These are phyloP conservation scores for Canavalia gladiata DNA, from an alignment of 306 rosid species.

Conservation along the genomic window DNA sequence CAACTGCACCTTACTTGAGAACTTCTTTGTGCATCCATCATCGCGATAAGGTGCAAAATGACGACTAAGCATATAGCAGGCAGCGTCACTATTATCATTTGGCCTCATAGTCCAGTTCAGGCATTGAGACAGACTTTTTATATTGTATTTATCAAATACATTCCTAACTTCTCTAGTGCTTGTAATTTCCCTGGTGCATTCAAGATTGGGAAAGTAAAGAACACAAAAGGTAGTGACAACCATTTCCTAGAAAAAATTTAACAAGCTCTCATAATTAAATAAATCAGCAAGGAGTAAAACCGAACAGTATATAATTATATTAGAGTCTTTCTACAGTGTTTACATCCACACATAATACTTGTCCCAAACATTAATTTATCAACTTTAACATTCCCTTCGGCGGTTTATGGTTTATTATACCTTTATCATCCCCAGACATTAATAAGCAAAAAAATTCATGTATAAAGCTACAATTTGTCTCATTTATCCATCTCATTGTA, in stretches of 20 bases:
- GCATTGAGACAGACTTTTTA: conserved; percentile 39
- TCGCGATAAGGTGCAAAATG: conserved; percentile 54
- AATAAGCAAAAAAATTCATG: background rate
- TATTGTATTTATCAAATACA: conserved; percentile 42
- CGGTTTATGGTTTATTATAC: background rate
- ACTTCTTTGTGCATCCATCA: conserved; percentile 47
- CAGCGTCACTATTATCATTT: conserved; percentile 41
- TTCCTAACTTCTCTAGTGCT: conserved; percentile 45
- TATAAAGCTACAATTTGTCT: conserved; percentile 12
- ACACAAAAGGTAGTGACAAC: background rate
- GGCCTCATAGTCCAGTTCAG: conserved; percentile 40
- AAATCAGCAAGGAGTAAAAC: conserved; percentile 12
- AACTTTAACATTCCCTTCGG: conserved; percentile 11
- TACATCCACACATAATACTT: background rate
- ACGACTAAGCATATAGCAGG: conserved; percentile 51
- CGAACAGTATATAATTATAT: conserved; percentile 2
- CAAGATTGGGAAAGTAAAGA: conserved; percentile 30
- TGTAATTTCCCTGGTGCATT: conserved; percentile 55
- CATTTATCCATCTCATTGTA: background rate
- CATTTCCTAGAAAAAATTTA: conserved; percentile 5
- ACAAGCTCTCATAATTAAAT: background rate
- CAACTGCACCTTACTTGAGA: conserved; percentile 65
- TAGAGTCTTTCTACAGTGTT: conserved; percentile 15
- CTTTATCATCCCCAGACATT: conserved; percentile 28
- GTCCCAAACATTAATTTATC: background rate